Base-by-base conservation (phyloP, 2,329 filamentous ascomycete species). In the Botrytis porri region DNA sequence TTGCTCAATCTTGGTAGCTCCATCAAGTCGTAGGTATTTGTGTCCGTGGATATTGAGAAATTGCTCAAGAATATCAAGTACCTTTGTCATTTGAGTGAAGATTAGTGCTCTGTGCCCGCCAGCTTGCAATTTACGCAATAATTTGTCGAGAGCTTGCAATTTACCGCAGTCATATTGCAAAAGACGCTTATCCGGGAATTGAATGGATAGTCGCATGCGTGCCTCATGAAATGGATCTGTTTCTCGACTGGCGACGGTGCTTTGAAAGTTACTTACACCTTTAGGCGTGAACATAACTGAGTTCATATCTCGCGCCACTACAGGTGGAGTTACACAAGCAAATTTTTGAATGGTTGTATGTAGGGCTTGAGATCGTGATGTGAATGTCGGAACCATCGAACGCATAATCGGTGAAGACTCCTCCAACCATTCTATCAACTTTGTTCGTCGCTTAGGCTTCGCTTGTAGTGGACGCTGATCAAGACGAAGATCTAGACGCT, bases 51-150 rank as follows among this genome's bases (percentile, higher is more conserved):
- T 98, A 80, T 98, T 98, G 77, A 99, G 88, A 80, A 99, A 99
- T 77, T 96, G 94, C 82, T 99, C 96, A 3, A 99, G 87, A 72
- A 99, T 97, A 81, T 99, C 95, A 29, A 99, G 87, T 63, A 98
- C 96, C 81, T 97, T 97, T 64, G 96, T 98, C 96, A 99, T 99
- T 80, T 99, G 96, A 0, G 97, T 98, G 82, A 99, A 99, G 81
- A 99, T 99, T 69, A 99, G 86, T 16, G 94, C 96, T 12, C 97
- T 93, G 80, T 98, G 96, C 1, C 95, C 94, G 57, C 94, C 94
- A 3, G 93, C 89, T 83, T 98, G 95, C 12, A 99, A 87, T 75
- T 92, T 91, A 16, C 96, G 92, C 22, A 99, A 87, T 2, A 99
- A 87, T 74, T 91, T 91, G 79, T 97, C 96, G 25, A 99, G 87